Percentiles rank a stretch among this genome's conserved stretches.
Evolutionary conservation across 805 yeast species (phyloP).

Genomic region (Candida broadrunensis): DNA sequence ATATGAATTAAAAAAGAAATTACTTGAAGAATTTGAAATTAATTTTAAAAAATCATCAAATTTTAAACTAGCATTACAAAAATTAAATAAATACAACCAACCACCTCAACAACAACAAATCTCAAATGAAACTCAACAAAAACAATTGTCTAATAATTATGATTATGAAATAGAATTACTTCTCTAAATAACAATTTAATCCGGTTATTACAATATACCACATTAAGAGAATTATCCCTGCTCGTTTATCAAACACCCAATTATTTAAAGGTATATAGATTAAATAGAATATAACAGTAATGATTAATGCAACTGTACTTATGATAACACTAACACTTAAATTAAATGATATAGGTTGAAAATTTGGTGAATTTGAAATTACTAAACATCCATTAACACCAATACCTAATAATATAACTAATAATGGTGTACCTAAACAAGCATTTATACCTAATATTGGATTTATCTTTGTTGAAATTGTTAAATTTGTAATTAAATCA

Average conservation of each 20-base stretch:
- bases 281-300: slow-evolving; percentile 18
- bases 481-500: slow-evolving; percentile 49
- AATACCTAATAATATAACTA: slow-evolving; percentile 47
- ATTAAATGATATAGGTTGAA: slow-evolving; percentile 12
- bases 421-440: slow-evolving; percentile 53
- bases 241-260: slow-evolving; percentile 30
- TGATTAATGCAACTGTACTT: slow-evolving; percentile 24
- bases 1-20: slow-evolving; percentile 10
- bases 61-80: slow-evolving; percentile 7
- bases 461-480: slow-evolving; percentile 39
- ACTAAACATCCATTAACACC: slow-evolving; percentile 44
- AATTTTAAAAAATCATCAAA: slow-evolving; percentile 7
- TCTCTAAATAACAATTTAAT: slow-evolving; percentile 13
- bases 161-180: background rate
- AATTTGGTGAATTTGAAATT: slow-evolving; percentile 8
- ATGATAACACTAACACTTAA: slow-evolving; percentile 19
- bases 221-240: slow-evolving; percentile 22
- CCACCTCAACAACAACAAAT: too few species aligned
- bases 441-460: slow-evolving; percentile 46
- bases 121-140: too few species aligned
- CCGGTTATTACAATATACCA: slow-evolving; percentile 20
- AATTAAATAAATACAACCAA: slow-evolving; percentile 1
- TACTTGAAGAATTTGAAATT: slow-evolving; percentile 22
- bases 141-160: background rate
- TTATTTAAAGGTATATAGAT: slow-evolving; percentile 26